These are phyloP conservation scores for Scalesia atractyloides DNA, from an alignment of 129 eudicot species.

Conservation along the genomic window DNA sequence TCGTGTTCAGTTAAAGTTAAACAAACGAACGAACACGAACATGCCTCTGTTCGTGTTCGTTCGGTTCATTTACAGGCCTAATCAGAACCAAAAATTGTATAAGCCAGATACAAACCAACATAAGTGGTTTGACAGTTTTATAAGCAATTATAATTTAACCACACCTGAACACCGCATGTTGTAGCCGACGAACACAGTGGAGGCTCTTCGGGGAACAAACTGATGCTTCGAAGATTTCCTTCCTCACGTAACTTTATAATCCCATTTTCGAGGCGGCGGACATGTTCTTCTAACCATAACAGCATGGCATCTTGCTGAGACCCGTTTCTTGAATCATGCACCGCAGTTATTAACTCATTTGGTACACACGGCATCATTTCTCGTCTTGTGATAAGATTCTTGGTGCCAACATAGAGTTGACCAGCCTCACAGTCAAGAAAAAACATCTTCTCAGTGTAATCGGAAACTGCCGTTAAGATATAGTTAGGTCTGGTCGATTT, in stretches of 20 bases:
- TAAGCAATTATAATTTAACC: constrained; percentile 8
- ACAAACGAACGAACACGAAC: no score
- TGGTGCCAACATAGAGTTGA: constrained; percentile 82
- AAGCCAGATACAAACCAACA: no score
- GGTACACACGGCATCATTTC: constrained; percentile 96
- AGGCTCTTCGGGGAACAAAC: constrained; percentile 64
- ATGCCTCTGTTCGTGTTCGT: no score
- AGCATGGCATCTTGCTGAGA: constrained; percentile 71
- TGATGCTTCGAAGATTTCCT: constrained; percentile 50
- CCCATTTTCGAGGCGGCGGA: constrained; percentile 64
- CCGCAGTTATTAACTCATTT: constrained; percentile 39
- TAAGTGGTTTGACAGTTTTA: no score
- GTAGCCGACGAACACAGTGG: constrained; percentile 66
- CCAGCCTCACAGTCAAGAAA: constrained; percentile 67
- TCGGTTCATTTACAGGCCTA: no score
- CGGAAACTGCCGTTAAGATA: constrained; percentile 64
- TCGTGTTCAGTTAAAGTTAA: no score
- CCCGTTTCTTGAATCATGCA: constrained; percentile 39
- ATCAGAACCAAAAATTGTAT: background rate
- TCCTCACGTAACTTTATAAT: constrained; percentile 56
- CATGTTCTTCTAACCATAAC: constrained; percentile 91
- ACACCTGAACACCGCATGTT: constrained; percentile 86
- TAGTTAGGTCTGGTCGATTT: constrained; percentile 36
- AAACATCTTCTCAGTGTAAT: constrained; percentile 54
- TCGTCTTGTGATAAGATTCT: constrained; percentile 45